Conservation (phyloP, 805 yeast genomes). For the baker's yeast (Saccharomyces cerevisiae) region DNA sequence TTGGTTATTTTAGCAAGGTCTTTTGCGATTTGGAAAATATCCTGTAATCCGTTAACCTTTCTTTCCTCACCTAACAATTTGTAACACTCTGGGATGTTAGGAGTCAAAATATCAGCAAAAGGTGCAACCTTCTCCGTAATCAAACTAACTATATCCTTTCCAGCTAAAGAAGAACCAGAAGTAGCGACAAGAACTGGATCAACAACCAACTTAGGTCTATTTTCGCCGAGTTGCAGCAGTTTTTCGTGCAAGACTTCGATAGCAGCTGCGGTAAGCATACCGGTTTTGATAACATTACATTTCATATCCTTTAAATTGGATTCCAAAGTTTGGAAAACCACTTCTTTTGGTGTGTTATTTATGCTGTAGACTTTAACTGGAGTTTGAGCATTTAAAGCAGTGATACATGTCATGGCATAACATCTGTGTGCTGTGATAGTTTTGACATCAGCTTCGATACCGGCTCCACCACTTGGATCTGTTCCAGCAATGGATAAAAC, state of each 20-base stretch:
- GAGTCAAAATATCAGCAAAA: conserved; percentile 58
- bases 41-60: conserved; percentile 33
- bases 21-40: conserved; percentile 34
- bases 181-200: conserved; percentile 86
- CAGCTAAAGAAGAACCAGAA: conserved; percentile 56
- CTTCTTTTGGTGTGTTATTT: conserved; percentile 35
- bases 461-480: conserved; percentile 86
- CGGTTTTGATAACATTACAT: conserved; percentile 66
- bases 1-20: conserved; percentile 33
- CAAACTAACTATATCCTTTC: conserved; percentile 32
- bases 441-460: conserved; percentile 82
- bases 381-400: conserved; percentile 78
- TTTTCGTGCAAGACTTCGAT: conserved; percentile 38
- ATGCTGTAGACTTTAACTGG: conserved; percentile 37
- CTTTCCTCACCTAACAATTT: conserved; percentile 25
- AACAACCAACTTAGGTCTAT: conserved; percentile 41
- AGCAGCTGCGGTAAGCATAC: conserved; percentile 58
- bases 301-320: conserved; percentile 53
- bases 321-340: conserved; percentile 42
- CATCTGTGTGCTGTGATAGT: conserved; percentile 68
- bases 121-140: conserved; percentile 42
- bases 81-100: conserved; percentile 64
- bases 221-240: conserved; percentile 26
- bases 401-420: conserved; percentile 67
- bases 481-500: conserved; percentile 60